These are phyloP conservation scores for Lactuca sativa DNA, from an alignment of 129 eudicot genomes.

Conservation along the genomic window DNA sequence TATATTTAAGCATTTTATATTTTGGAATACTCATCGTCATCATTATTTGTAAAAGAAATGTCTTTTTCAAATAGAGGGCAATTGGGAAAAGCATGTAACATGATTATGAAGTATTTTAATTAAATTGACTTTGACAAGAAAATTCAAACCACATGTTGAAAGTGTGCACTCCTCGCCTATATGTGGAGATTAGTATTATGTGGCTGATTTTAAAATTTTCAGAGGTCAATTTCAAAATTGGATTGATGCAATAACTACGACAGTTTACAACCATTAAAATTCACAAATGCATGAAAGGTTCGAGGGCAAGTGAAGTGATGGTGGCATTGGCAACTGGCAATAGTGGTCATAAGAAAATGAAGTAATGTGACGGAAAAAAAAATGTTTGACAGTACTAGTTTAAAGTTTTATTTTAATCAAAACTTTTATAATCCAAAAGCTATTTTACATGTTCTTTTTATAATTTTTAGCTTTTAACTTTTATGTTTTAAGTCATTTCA, in stretches of 20 bases:
- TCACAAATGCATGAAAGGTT: neutral
- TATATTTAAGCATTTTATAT: neutral
- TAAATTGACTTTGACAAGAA: constrained; percentile 21
- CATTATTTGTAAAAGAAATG: neutral
- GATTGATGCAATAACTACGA: constrained; percentile 12
- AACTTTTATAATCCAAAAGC: too few species aligned
- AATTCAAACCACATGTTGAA: constrained; percentile 17
- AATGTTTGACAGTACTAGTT: too few species aligned
- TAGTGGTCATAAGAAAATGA: neutral
- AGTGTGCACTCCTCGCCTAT: neutral
- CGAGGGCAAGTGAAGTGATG: neutral
- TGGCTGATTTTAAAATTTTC: constrained; percentile 14
- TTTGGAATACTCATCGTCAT: neutral
- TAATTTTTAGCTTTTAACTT: too few species aligned
- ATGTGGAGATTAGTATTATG: constrained; percentile 15
- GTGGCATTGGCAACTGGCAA: neutral
- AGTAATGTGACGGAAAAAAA: too few species aligned
- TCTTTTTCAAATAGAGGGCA: constrained; percentile 13
- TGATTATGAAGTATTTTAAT: neutral
- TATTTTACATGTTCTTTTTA: too few species aligned
- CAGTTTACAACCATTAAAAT: neutral
- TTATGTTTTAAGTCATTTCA: too few species aligned
- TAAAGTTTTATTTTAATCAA: too few species aligned
- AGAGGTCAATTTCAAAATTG: constrained; percentile 7
- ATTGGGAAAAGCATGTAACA: constrained; percentile 21